These are phyloP conservation scores for Microcos paniculata DNA, from an alignment of 345 rosid species.

Conservation along the genomic window DNA sequence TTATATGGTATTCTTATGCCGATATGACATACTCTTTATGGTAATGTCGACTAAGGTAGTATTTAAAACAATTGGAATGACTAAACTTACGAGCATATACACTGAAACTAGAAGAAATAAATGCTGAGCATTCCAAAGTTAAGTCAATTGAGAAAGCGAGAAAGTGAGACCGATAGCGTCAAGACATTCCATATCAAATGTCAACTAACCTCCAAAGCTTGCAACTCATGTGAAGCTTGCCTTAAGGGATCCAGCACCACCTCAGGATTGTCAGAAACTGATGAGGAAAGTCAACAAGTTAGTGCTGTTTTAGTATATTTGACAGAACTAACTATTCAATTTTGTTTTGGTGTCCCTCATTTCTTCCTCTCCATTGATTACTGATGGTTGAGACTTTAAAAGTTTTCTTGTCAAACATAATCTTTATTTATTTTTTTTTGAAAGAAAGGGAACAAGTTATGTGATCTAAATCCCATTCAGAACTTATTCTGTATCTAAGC, in stretches of 20 bases:
- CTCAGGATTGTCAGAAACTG: constrained; percentile 65
- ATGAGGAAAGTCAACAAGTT: constrained; percentile 11
- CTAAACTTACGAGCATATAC: neutral
- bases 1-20: neutral
- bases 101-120: neutral
- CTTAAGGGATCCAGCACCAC: constrained; percentile 68
- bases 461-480: neutral
- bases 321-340: neutral
- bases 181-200: constrained; percentile 4
- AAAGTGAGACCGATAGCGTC: neutral
- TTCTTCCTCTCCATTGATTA: neutral
- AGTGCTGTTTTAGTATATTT: neutral
- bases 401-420: neutral
- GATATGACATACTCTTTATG: neutral
- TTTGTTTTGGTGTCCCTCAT: neutral
- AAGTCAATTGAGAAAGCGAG: neutral
- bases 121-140: neutral
- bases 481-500: neutral
- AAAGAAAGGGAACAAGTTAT: neutral
- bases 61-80: neutral
- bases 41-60: neutral
- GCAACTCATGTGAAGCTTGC: constrained; percentile 83
- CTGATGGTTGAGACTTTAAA: neutral
- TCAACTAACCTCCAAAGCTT: constrained; percentile 70
- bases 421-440: neutral